phyloP scores from a whole-genome alignment of 2,329 filamentous ascomycete genomes.

The Arthroderma sp. region DNA sequence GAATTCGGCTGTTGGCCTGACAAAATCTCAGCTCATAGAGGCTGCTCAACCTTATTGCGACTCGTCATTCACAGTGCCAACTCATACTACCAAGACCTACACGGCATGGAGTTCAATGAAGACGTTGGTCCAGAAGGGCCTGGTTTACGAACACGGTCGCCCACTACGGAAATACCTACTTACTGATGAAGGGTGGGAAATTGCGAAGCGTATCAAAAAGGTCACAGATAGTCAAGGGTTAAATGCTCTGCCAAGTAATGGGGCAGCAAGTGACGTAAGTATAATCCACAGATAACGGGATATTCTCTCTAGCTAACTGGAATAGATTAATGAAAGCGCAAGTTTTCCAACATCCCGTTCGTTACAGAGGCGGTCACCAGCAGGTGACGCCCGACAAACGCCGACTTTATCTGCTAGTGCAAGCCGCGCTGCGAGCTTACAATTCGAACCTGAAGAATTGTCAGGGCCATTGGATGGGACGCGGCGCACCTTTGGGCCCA shows the following conservation, averaged over 20 bases:
- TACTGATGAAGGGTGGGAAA: slow-evolving; percentile 67
- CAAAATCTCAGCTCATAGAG: slow-evolving; percentile 56
- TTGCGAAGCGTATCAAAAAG: slow-evolving; percentile 46
- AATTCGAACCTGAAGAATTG: no score
- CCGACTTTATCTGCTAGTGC: no score
- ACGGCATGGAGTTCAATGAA: slow-evolving; percentile 79
- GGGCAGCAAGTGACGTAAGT: no score
- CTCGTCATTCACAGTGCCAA: slow-evolving; percentile 55
- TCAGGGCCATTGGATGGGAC: no score
- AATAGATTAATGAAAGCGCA: no score
- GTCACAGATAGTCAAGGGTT: background rate
- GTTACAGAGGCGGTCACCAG: no score
- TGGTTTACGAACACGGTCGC: slow-evolving; percentile 58
- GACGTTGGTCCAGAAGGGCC: slow-evolving; percentile 56
- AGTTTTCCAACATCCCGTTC: no score
- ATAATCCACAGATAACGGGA: no score
- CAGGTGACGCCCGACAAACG: no score
- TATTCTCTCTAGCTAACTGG: no score
- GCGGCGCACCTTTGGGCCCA: no score
- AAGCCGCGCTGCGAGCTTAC: no score
- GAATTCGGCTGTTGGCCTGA: slow-evolving; percentile 43
- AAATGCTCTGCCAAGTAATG: background rate
- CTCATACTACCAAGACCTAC: slow-evolving; percentile 55
- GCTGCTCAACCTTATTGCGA: slow-evolving; percentile 60
- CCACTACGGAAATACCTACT: slow-evolving; percentile 56